Evolutionary conservation across 345 rosid species (phyloP).

Genomic region (Lepidium africanum): DNA sequence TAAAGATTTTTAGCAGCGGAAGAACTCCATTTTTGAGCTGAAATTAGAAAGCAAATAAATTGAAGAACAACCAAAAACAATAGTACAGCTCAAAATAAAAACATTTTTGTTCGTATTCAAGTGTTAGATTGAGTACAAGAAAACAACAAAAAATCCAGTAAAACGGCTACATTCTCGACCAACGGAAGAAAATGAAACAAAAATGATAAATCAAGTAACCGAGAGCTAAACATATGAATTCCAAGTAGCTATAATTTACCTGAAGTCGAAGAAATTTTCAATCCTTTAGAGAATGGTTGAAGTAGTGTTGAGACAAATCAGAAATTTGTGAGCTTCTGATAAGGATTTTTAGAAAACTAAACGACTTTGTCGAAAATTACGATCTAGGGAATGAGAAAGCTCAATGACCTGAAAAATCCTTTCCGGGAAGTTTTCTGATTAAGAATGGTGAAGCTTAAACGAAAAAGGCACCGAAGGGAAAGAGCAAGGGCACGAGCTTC

Average conservation of each 20-base stretch:
- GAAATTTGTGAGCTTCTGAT: background rate
- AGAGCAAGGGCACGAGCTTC: slow-evolving; percentile 1
- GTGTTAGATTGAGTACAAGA: slow-evolving; percentile 8
- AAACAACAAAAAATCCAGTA: background rate
- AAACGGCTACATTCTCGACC: slow-evolving; percentile 24
- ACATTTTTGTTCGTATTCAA: background rate
- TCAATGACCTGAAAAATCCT: background rate
- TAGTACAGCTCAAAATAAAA: background rate
- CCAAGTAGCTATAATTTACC: background rate
- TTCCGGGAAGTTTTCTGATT: background rate
- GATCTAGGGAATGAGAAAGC: slow-evolving; percentile 1
- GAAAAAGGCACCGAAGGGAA: background rate
- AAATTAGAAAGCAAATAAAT: background rate
- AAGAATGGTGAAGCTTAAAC: background rate
- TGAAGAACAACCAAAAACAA: background rate
- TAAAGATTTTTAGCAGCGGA: slow-evolving; percentile 5
- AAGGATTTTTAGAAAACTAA: background rate
- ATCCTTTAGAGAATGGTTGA: background rate
- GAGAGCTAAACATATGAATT: background rate
- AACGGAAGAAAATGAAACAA: background rate
- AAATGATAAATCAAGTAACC: background rate
- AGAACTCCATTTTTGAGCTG: slow-evolving; percentile 16
- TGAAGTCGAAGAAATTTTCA: background rate
- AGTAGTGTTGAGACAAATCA: background rate
- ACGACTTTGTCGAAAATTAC: background rate